Evolutionary conservation across 164 flowering plant genomes (phyloP).

Genomic region (Brasenia schreberi): DNA sequence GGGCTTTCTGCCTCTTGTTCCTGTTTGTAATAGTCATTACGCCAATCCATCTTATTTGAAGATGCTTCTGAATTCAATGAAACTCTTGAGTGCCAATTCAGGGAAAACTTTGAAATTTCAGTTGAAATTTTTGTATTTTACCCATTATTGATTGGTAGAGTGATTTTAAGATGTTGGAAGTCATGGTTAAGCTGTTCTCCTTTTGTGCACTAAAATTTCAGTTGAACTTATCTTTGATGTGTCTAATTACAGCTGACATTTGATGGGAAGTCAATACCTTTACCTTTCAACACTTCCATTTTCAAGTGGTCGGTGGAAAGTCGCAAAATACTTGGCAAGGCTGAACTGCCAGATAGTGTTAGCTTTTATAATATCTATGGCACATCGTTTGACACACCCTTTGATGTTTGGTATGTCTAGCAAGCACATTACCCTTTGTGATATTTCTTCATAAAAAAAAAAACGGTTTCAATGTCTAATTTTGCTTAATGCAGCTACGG

Average conservation of each 20-base stretch:
- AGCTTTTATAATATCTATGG: slow-evolving; percentile 79
- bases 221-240: neutral
- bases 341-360: slow-evolving; percentile 58
- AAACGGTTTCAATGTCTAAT: neutral
- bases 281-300: slow-evolving; percentile 67
- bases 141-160: too few relatives aligned
- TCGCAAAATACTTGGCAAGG: slow-evolving; percentile 43
- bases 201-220: neutral
- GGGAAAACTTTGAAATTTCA: too few relatives aligned
- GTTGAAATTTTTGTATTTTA: too few relatives aligned
- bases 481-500: slow-evolving; percentile 54
- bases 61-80: too few relatives aligned
- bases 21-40: too few relatives aligned
- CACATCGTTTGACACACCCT: slow-evolving; percentile 68
- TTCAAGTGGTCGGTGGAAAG: slow-evolving; percentile 72
- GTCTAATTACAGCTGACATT: slow-evolving; percentile 34
- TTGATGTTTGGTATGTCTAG: slow-evolving; percentile 67
- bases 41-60: too few relatives aligned
- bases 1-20: too few relatives aligned
- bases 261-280: slow-evolving; percentile 41
- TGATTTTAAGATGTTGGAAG: too few relatives aligned
- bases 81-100: too few relatives aligned
- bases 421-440: neutral
- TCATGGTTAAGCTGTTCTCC: neutral
- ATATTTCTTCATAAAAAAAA: neutral